These are phyloP conservation scores for Hypoxylon lienhwacheense DNA, from an alignment of 495 filamentous ascomycete species.

Conservation along the genomic window DNA sequence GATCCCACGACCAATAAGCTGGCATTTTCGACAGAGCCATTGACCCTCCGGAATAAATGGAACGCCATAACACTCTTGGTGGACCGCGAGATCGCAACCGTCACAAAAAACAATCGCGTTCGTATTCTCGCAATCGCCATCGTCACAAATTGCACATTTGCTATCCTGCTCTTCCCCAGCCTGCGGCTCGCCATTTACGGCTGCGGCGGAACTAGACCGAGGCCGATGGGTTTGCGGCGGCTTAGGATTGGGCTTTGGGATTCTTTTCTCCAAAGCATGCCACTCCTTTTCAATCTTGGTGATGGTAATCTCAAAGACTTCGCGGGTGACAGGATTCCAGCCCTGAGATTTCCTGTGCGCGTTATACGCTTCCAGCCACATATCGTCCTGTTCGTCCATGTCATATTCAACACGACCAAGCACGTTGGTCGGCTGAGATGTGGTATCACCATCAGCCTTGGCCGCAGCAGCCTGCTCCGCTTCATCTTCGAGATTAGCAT, in stretches of 20 bases:
- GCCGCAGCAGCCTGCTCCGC: constrained; percentile 63
- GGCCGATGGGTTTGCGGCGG: constrained; percentile 89
- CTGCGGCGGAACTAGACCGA: constrained; percentile 86
- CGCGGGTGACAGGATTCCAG: constrained; percentile 80
- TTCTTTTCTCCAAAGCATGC: constrained; percentile 92
- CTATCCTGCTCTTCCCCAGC: constrained; percentile 94
- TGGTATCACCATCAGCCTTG: constrained; percentile 62
- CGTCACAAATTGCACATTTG: constrained; percentile 97
- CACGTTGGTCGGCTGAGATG: constrained; percentile 39
- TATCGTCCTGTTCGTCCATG: constrained; percentile 98
- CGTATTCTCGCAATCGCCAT: constrained; percentile 98
- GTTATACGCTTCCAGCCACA: constrained; percentile 90
- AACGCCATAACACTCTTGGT: constrained; percentile 99
- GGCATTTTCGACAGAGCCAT: constrained; percentile 97
- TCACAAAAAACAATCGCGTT: constrained; percentile 99
- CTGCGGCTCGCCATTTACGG: constrained; percentile 85
- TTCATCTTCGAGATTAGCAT: constrained; percentile 81
- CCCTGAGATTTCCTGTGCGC: constrained; percentile 67
- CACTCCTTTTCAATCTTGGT: constrained; percentile 99
- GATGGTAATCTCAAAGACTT: constrained; percentile 95
- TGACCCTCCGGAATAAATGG: constrained; percentile 98
- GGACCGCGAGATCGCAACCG: constrained; percentile 94
- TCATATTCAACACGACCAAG: constrained; percentile 93
- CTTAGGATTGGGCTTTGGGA: constrained; percentile 94
- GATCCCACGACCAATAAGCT: constrained; percentile 86